Base-by-base conservation (phyloP, 108 stramenopile species). In the Cyclotella atomus region DNA sequence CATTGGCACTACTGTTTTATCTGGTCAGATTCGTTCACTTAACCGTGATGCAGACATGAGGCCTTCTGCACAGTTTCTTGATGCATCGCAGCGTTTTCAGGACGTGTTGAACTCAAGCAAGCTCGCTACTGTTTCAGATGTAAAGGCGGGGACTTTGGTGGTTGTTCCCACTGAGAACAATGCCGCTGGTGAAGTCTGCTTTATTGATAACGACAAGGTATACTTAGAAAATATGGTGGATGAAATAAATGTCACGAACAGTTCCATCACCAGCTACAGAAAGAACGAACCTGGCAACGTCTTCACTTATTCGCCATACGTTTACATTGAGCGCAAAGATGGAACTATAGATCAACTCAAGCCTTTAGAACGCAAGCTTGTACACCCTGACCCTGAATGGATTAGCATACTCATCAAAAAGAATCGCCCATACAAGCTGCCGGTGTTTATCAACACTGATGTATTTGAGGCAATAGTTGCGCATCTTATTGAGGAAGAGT, bases 401-500 rank as follows among this genome's bases (percentile, higher is more conserved):
- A 61, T 90, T 23, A 49, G 66, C 14, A 61, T 76, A 45, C 81
- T 87, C 67, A 87, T 90, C 59, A 54, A 66, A 23, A 25, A 75
- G 23, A 85, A 80, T 47, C 79, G 86, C 12, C 87, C 89, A 2
- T 87, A 90, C 60, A 85, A 90, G 33, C 73, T 90, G 52, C 76
- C 89, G 0, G 85, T 87, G 36, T 90, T 90, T 56, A 61, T 88
- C 30, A 90, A 88, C 67, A 87, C 84, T 14, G 75, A 90, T 59
- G 84, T 83, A 8, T 90, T 90, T 61, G 79, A 80, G 61, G 57
- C 78, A 52, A 79, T 90, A 55, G 85, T 90, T 19, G 82, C 79
- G 2, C 81, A 90, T 12, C 83, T 88, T 52, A 84, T 90, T 21
- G 70, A 88, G 21, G 69, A 73, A 19, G 89, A 90, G 62, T 90